phyloP scores from a whole-genome alignment of 2,329 filamentous ascomycete genomes.

The Alternaria triticimaculans region DNA sequence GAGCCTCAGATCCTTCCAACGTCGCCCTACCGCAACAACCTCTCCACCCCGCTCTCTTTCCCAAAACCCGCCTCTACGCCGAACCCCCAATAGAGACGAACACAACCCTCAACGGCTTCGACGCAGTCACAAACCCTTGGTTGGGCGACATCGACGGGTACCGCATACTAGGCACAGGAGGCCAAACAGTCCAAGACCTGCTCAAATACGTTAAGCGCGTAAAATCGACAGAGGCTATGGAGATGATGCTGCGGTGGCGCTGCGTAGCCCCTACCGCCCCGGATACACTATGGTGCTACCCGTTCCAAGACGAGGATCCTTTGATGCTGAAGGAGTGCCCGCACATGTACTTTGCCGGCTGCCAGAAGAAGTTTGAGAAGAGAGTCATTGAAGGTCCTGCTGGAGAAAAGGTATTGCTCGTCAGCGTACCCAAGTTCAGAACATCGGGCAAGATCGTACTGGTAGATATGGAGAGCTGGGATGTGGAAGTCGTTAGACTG shows the following conservation, averaged over 20 bases:
- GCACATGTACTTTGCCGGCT: constrained; percentile 89
- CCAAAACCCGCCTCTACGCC: constrained; percentile 73
- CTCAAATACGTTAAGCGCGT: constrained; percentile 86
- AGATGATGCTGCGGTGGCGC: constrained; percentile 91
- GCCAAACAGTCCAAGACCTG: constrained; percentile 92
- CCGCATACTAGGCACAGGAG: constrained; percentile 83
- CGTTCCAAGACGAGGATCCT: constrained; percentile 91
- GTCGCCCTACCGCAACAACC: constrained; percentile 90
- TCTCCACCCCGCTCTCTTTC: constrained; percentile 91
- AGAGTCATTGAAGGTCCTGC: constrained; percentile 68
- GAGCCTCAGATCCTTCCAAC: constrained; percentile 84
- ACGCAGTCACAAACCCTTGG: constrained; percentile 91
- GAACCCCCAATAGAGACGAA: constrained; percentile 52
- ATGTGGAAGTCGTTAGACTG: constrained; percentile 69
- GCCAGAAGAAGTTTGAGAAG: constrained; percentile 80
- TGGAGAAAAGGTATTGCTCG: constrained; percentile 74
- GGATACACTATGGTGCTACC: constrained; percentile 95
- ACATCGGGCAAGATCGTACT: constrained; percentile 80
- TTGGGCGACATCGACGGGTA: constrained; percentile 90
- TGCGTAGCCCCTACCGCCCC: constrained; percentile 92
- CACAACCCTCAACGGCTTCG: constrained; percentile 72
- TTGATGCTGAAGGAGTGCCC: constrained; percentile 87
- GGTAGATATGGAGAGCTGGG: constrained; percentile 84
- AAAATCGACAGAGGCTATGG: constrained; percentile 86
- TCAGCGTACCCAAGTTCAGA: constrained; percentile 84